Percentiles rank a stretch among this genome's conserved stretches.
These are phyloP conservation scores for Monilinia vaccinii-corymbosi DNA, from an alignment of 2,329 filamentous ascomycete species.

Conservation along the genomic window DNA sequence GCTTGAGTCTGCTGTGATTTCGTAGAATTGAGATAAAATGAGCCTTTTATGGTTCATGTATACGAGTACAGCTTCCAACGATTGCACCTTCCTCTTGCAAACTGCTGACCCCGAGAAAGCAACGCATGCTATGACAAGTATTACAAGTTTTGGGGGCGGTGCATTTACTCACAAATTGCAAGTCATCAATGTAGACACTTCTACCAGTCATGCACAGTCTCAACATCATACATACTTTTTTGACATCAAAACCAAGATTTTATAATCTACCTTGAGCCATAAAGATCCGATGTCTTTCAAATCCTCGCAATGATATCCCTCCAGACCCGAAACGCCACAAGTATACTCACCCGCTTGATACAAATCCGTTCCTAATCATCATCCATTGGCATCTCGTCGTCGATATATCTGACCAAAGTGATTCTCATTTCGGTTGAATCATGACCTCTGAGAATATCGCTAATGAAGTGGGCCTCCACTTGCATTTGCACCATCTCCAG, in stretches of 20 bases:
- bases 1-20: not conserved
- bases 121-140: too few relatives aligned
- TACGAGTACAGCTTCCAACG: too few relatives aligned
- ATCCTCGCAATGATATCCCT: constrained; percentile 5
- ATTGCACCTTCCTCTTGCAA: too few relatives aligned
- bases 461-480: constrained; percentile 93
- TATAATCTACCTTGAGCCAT: constrained; percentile 1
- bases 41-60: too few relatives aligned
- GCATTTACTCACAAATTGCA: not conserved
- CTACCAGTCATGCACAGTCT: not conserved
- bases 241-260: not conserved
- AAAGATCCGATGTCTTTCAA: constrained; percentile 1
- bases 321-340: constrained; percentile 3
- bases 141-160: too few relatives aligned
- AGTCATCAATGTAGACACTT: not conserved
- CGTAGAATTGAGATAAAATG: too few relatives aligned
- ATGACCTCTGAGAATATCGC: constrained; percentile 83
- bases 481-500: constrained; percentile 99
- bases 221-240: not conserved
- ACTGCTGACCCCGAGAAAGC: too few relatives aligned
- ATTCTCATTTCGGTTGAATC: constrained; percentile 97
- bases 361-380: constrained; percentile 56
- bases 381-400: constrained; percentile 93
- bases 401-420: constrained; percentile 84
- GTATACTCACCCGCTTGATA: not conserved